Conservation (phyloP, 83 land plant species). For the Diphasiastrum complanatum region DNA sequence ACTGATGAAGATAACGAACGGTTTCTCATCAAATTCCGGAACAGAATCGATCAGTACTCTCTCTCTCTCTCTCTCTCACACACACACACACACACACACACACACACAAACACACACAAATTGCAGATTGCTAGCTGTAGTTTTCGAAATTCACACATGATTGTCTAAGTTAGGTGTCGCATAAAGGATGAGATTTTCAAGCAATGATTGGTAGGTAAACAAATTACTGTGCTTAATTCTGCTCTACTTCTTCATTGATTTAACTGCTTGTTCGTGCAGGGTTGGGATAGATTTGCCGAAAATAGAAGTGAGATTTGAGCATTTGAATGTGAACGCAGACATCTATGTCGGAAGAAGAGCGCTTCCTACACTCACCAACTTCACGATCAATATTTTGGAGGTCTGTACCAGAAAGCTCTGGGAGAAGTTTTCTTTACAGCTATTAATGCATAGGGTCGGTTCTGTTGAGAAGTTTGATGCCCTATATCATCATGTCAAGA, state of each 20-base stretch:
- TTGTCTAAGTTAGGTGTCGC: too few species aligned
- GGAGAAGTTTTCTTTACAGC: neutral
- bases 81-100: too few species aligned
- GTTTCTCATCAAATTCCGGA: slow-evolving; percentile 1
- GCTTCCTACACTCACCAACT: slow-evolving; percentile 42
- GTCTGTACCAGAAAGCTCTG: slow-evolving; percentile 4
- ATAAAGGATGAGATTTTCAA: too few species aligned
- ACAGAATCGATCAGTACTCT: slow-evolving; percentile 13
- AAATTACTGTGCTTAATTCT: neutral
- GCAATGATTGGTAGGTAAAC: too few species aligned
- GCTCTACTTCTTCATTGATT: neutral
- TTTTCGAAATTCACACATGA: too few species aligned
- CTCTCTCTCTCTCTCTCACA: neutral
- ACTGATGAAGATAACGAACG: neutral
- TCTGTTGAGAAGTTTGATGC: too few species aligned
- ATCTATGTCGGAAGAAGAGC: slow-evolving; percentile 41
- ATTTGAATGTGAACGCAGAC: slow-evolving; percentile 35
- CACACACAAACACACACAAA: neutral
- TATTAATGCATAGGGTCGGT: neutral
- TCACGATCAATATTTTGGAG: slow-evolving; percentile 25
- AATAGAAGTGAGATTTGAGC: slow-evolving; percentile 41
- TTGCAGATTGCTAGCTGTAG: neutral
- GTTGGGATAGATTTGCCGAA: slow-evolving; percentile 38
- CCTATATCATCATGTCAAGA: too few species aligned
- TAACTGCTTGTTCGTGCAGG: slow-evolving; percentile 9